Evolutionary conservation across 2,329 filamentous ascomycete genomes (phyloP), one percentile per base, ranked within the genome.

Genomic region (Balansia obtecta): DNA sequence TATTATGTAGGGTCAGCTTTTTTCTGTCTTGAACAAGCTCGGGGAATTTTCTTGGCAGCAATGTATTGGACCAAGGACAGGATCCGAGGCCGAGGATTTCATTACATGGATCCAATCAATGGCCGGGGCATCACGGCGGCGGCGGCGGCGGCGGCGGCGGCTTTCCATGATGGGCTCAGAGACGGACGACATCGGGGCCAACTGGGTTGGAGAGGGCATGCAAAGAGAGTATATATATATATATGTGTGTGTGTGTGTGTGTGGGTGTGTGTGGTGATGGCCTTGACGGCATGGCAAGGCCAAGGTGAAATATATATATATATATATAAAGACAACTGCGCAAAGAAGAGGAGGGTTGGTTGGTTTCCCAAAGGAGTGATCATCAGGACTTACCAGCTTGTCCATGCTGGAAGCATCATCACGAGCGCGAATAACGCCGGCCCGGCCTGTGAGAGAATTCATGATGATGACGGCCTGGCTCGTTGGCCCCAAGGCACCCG

Each of bases 351-450:
- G 27, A 42, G 49, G 40, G n/a, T n/a, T n/a, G n/a, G n/a, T n/a
- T n/a, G n/a, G n/a, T n/a, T n/a, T n/a, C n/a, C 6, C 46, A 40
- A 48, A 41, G 22, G 15, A 33, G 11, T n/a, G n/a, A n/a, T n/a
- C n/a, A 22, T 32, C 54, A 51, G 20, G n/a, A 70, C 75, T 71
- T 73, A 83, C 79, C 70, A 82, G 69, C 62, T 74, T 76, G 56
- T 78, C 76, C 70, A 82, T 73, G 58, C 65, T 70, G 54, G 69
- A 70, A 55, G 70, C 73, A 65, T 74, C 72, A 48, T 74, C 69
- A 54, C 71, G 63, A 57, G 77, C 72, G 61, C 74, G 70, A 60
- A 83, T 73, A 57, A 80, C 65, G 60, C 77, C 77, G 59, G 76
- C 77, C 68, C 74, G 76, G 64, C 76, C 76, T 55, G 73, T 73